Evolutionary conservation across 2,329 filamentous ascomycete genomes (phyloP), one percentile per base, ranked within the genome.

Genomic region (Aspergillus carbonarius): DNA sequence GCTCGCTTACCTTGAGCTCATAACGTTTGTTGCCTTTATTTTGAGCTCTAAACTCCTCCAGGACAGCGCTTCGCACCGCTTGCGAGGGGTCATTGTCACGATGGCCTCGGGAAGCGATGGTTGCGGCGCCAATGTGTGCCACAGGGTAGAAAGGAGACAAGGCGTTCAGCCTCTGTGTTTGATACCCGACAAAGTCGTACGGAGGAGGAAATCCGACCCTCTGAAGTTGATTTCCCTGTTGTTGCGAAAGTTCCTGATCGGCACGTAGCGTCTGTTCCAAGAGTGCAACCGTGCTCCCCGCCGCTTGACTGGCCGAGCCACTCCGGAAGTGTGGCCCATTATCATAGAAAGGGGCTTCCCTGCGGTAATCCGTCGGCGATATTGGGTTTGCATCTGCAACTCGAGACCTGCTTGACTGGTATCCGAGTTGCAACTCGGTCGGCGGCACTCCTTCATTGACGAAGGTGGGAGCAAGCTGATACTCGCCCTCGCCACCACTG

Each of bases 21-120:
- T 87, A 96, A 17, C 87, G 85, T 73, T 85, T 86, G 73, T 83
- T 92, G 0, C 84, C 85, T 73, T 92, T 96, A 64, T 82, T 84
- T 68, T 87, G 90, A 5, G 69, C 82, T 42, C 90, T 86, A 75
- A 96, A 97, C 30, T 96, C 91, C 61, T 93, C 88, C 1, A 97
- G 80, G 8, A 93, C 77, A 13, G 82, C 77, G 72, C 92, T 96
- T 67, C 91, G 85, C 13, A 89, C 77, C 55, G 84, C 84, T 60
- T 85, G 83, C 13, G 81, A 80, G 1, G 80, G 76, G 55, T 90
- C 86, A 58, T 85, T 81, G 30, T 87, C 85, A 52, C 84, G 81
- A 56, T 79, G 79, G 2, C 77, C 74, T 50, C 77, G 74, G 10
- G 78, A 75, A 12, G 78, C 72, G 17, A 77, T 63, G 46, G 73